Evolutionary conservation across 495 filamentous ascomycete species (phyloP), one percentile per base, ranked within the genome.

Genomic region (Trichoderma reesei): DNA sequence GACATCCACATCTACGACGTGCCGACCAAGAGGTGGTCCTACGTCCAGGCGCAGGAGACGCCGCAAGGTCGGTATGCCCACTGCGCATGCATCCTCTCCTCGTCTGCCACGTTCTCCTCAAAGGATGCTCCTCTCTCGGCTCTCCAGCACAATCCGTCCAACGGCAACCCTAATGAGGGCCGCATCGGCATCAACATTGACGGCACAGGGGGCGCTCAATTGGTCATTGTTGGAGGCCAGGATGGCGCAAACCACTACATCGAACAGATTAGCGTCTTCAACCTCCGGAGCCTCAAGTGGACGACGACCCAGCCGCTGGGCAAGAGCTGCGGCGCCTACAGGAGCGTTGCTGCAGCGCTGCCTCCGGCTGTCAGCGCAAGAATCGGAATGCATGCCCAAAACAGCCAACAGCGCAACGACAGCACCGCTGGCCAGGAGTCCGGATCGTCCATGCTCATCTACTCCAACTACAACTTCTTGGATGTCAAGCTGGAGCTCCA

Each of bases 191-290:
- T 96, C 41, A 87, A 85, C 65, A 84, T 97, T 48, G 92, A 98
- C 75, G 92, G 95, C 0, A 84, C 84, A 38, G 94, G 95, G 9
- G 94, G 95, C 14, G 91, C 95, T 2, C 92, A 98, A 75, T 95
- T 98, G 95, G 85, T 98, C 11, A 87, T 98, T 9, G 92, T 98
- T 16, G 94, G 94, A 59, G 94, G 94, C 5, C 94, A 98, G 71
- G 93, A 98, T 71, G 92, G 89, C 65, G 89, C 89, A n/a, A 98
- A 98, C 71, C 91, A 96, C 71, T 98, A 98, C 68, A 98, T 98
- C 66, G 93, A 98, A 72, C 90, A 98, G 75, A 91, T 98, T 69
- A 96, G 92, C 70, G 91, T 98, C 6, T 98, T 98, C 79, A 98
- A 98, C 67, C 81, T 98, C 37, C 84, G 94, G n/a, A 96, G 91